phyloP scores from a whole-genome alignment of 1,139 yeast species.

The Geotrichum bryndzae region DNA sequence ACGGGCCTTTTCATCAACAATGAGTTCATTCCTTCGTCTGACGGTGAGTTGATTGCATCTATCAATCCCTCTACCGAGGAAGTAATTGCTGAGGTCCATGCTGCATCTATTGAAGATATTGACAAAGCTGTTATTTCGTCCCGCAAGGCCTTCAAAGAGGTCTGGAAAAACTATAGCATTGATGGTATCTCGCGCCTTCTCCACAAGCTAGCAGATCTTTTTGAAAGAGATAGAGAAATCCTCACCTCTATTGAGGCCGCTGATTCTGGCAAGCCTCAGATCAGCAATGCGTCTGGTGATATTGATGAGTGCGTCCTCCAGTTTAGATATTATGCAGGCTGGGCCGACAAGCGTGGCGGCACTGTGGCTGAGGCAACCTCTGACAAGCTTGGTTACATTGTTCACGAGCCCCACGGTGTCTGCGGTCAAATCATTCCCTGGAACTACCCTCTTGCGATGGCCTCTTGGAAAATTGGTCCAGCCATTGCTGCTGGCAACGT shows the following conservation, averaged over 20 bases:
- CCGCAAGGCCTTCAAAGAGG: constrained; percentile 51
- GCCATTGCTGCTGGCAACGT: constrained; percentile 79
- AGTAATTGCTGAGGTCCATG: constrained; percentile 56
- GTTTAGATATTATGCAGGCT: constrained; percentile 72
- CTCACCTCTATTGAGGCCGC: constrained; percentile 56
- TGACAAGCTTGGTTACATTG: constrained; percentile 67
- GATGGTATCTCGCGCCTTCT: constrained; percentile 45
- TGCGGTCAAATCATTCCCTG: constrained; percentile 80
- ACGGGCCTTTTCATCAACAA: constrained; percentile 77
- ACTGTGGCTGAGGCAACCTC: constrained; percentile 58
- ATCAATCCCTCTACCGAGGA: constrained; percentile 66
- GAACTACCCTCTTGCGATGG: constrained; percentile 81
- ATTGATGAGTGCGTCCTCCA: constrained; percentile 51
- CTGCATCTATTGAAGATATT: constrained; percentile 64
- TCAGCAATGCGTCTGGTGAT: constrained; percentile 38
- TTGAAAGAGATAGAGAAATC: constrained; percentile 45
- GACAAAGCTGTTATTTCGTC: constrained; percentile 76
- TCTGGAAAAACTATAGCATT: constrained; percentile 42
- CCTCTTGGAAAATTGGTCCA: constrained; percentile 80
- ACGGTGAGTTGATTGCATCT: constrained; percentile 50
- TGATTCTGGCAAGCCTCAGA: constrained; percentile 57
- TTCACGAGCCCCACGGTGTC: constrained; percentile 78
- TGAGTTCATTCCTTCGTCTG: constrained; percentile 49
- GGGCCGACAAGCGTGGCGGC: constrained; percentile 81
- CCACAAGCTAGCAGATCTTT: constrained; percentile 47